These are phyloP conservation scores for Eimeria acervulina DNA, from an alignment of 169 alveolate genomes.

Conservation along the genomic window DNA sequence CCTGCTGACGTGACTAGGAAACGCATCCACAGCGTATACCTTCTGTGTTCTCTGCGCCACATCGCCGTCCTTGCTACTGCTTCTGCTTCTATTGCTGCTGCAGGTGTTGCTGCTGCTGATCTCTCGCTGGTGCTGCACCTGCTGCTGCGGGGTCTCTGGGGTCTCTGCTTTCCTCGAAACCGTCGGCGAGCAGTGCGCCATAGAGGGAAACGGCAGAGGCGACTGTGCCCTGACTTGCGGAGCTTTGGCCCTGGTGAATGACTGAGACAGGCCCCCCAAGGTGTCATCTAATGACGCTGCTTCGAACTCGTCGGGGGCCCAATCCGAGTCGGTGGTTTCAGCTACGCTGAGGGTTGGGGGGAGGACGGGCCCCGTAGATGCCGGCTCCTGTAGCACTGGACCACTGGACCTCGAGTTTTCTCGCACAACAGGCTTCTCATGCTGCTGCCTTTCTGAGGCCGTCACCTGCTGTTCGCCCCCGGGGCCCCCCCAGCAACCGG, in stretches of 20 bases:
- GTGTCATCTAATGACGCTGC: not conserved
- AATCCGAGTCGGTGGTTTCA: conserved; percentile 40
- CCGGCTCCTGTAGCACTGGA: not conserved
- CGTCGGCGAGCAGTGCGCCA: conserved; percentile 12
- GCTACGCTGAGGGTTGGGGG: conserved; percentile 54
- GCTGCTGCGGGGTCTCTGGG: not conserved
- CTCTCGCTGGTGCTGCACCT: not conserved
- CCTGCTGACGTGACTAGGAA: not conserved
- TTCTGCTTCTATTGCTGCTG: not conserved
- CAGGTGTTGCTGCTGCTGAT: not conserved
- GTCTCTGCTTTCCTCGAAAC: not conserved
- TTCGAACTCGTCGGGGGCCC: conserved; percentile 66
- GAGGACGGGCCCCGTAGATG: not conserved
- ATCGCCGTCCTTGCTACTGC: conserved; percentile 1
- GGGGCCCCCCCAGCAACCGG: conserved; percentile 22
- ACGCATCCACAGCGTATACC: conserved; percentile 6
- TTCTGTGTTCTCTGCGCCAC: not conserved
- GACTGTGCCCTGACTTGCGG: conserved; percentile 72
- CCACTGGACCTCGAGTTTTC: not conserved
- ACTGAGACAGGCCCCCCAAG: not conserved
- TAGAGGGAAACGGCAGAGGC: conserved; percentile 78
- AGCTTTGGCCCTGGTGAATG: conserved; percentile 28
- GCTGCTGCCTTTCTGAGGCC: not conserved
- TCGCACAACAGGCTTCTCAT: not conserved
- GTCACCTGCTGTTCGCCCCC: not conserved